Base-by-base conservation (phyloP, 768 basidiomycete species). In the Tylopilus plumbeoviolaceoides region DNA sequence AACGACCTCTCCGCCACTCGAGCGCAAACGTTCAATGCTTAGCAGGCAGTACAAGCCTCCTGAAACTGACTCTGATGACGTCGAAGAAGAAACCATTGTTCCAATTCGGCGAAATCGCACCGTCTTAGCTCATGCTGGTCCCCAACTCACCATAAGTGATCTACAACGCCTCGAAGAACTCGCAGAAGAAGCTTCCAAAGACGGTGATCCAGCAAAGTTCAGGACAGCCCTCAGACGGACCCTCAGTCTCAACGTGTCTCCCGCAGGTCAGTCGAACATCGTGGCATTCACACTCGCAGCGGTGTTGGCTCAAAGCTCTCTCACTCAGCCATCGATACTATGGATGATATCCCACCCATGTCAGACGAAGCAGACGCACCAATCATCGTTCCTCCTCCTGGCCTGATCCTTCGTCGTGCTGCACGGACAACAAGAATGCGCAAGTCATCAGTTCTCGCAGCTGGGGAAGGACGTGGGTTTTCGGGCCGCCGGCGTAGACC, bases 101-200 rank as follows among this genome's bases (percentile, higher is more conserved):
- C 85, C 87, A 18, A 73, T 90, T 39, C 80, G 81, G 54, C 74
- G 85, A 50, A 86, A 82, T 64, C 79, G 85, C 57, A 83, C 83
- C 52, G 82, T 84, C 66, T 72, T 88, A 44, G 74, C 75, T 31
- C 80, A 84, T 63, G 74, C 78, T 39, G 85, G 85, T 1, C 93
- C 93, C 21, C 89, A 95, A 66, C 79, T 98, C 47, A 95, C 94
- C 12, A 89, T 98, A 68, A 84, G 75, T 62, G 97, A 98, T 70
- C 75, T 98, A n/a, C 95, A 98, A 70, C 87, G 85, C 68, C 75
- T 99, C 53, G 97, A 99, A 70, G 83, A 89, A 65, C 73, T 98
- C 30, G 94, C 94, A 36, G 91, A 95, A 72, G 91, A 95, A 66
- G 91, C 91, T 0, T 86, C 85, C 31, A 77, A 75, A 62, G 91